A percentile compares a stretch with the other conserved stretches of the same genome.
These are phyloP conservation scores for Lobosporangium transversale DNA, from an alignment of 192 early-diverging fungal species.

Conservation along the genomic window DNA sequence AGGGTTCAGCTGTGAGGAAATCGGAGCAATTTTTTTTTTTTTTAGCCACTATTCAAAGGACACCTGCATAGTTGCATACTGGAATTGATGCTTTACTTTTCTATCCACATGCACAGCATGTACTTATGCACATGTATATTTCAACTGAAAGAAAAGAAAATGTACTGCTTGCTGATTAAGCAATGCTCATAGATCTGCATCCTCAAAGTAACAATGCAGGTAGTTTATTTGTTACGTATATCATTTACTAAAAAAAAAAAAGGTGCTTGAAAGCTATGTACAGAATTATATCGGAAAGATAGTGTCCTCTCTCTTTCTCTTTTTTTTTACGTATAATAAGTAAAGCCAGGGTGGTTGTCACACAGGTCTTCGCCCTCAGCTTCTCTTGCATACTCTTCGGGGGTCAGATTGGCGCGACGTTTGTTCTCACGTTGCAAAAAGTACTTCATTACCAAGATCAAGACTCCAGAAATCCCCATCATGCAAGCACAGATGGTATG, in stretches of 20 bases:
- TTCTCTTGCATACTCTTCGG: conserved; percentile 57
- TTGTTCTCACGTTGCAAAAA: conserved; percentile 70
- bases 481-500: conserved; percentile 61
- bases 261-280: no score
- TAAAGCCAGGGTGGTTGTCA: conserved; percentile 54
- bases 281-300: no score
- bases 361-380: conserved; percentile 55
- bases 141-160: not conserved
- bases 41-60: no score
- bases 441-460: conserved; percentile 61
- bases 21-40: not conserved
- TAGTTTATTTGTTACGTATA: no score
- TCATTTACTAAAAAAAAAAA: no score
- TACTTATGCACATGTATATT: not conserved
- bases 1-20: not conserved
- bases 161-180: not conserved
- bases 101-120: not conserved
- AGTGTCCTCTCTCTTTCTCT: no score
- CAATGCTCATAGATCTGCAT: no score
- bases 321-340: conserved; percentile 35
- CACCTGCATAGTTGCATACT: not conserved
- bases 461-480: conserved; percentile 57
- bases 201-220: no score
- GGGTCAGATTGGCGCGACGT: conserved; percentile 61
- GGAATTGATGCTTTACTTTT: not conserved